These are phyloP conservation scores for Arthrobotrys pseudoclavata DNA, from an alignment of 2,329 filamentous ascomycete genomes.

Conservation along the genomic window DNA sequence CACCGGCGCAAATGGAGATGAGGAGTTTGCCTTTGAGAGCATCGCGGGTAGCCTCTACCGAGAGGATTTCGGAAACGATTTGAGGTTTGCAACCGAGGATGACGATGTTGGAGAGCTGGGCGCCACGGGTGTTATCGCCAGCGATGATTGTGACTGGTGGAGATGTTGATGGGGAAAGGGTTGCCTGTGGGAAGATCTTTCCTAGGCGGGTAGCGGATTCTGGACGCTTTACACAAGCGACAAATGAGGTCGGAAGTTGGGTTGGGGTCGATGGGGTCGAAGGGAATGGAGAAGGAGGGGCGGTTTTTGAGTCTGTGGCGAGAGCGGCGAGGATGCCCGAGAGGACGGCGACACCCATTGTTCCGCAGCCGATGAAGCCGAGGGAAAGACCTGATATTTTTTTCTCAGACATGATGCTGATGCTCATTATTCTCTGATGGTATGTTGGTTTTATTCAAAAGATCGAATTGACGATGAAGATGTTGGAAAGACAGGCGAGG, in stretches of 20 bases:
- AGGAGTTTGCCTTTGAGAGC: conserved; percentile 84
- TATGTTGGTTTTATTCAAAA: not conserved
- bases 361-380: conserved; percentile 85
- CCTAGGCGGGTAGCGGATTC: conserved; percentile 78
- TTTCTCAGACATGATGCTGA: conserved; percentile 33
- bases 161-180: conserved; percentile 26
- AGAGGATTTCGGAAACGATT: conserved; percentile 78
- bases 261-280: conserved; percentile 66
- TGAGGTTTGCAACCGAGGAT: conserved; percentile 86
- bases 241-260: conserved; percentile 79
- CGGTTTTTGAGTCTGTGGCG: conserved; percentile 32
- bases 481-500: conserved; percentile 13
- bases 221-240: conserved; percentile 82
- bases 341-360: conserved; percentile 87
- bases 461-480: not conserved
- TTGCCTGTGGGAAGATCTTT: conserved; percentile 72
- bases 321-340: conserved; percentile 82
- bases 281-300: conserved; percentile 65
- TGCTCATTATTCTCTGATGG: conserved; percentile 21
- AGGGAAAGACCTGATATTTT: conserved; percentile 72
- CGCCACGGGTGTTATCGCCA: conserved; percentile 78
- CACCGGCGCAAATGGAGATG: conserved; percentile 84
- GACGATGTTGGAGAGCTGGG: conserved; percentile 78
- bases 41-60: conserved; percentile 76
- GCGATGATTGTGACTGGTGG: conserved; percentile 76